Conservation (phyloP, 495 filamentous ascomycete species). For the Aspergillus sclerotiicarbonarius region DNA sequence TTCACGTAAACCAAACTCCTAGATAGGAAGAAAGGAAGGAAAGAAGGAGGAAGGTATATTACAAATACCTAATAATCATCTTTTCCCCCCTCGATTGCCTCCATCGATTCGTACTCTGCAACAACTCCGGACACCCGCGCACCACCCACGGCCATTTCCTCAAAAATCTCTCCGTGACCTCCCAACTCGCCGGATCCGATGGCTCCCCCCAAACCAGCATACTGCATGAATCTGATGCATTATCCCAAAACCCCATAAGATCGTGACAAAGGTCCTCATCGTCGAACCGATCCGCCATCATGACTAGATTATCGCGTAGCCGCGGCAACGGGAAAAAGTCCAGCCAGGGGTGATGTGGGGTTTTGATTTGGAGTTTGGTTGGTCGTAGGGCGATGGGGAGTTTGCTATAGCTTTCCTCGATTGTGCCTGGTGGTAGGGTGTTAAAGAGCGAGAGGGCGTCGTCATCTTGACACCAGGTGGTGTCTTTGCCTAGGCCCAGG, state of each 20-base stretch:
- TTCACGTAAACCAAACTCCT: too few relatives aligned
- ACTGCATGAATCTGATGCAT: conserved; percentile 30
- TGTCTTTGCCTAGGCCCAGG: conserved; percentile 18
- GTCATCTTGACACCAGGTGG: conserved; percentile 29
- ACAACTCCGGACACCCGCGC: conserved; percentile 46
- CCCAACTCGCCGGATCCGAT: conserved; percentile 47
- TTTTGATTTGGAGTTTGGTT: conserved; percentile 41
- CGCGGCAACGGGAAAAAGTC: conserved; percentile 51
- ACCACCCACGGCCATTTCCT: conserved; percentile 52
- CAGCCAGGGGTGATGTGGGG: conserved; percentile 51
- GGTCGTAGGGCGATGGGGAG: conserved; percentile 45
- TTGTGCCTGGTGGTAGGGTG: conserved; percentile 7
- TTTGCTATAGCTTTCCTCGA: conserved; percentile 13
- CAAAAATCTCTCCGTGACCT: conserved; percentile 48
- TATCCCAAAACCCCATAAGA: conserved; percentile 45
- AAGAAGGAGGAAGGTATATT: too few relatives aligned
- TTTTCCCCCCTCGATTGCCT: conserved; percentile 48
- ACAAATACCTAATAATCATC: conserved; percentile 43
- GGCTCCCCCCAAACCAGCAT: conserved; percentile 54
- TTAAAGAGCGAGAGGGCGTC: conserved; percentile 36
- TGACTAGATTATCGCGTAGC: conserved; percentile 52
- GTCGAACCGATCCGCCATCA: conserved; percentile 37
- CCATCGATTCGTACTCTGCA: conserved; percentile 51
- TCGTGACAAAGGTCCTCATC: conserved; percentile 48
- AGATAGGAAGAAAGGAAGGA: too few relatives aligned